Percentiles rank a stretch among this genome's conserved stretches.
phyloP scores from a whole-genome alignment of 164 flowering plant species.

The Kingdonia uniflora region DNA sequence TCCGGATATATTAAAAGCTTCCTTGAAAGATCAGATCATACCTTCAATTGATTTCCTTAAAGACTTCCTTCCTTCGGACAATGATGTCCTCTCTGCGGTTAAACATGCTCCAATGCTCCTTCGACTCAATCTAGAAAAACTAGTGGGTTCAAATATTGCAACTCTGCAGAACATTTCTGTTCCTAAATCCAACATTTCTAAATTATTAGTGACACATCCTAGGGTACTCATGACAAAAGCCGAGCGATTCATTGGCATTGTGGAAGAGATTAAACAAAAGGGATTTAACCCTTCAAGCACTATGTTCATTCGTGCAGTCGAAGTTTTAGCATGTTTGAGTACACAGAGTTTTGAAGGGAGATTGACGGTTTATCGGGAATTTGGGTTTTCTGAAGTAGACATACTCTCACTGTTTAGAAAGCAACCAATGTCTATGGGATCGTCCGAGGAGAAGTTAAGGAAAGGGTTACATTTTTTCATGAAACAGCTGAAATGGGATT shows the following conservation, averaged over 20 bases:
- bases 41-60: slow-evolving; percentile 1
- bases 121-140: not conserved
- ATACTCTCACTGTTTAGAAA: no score
- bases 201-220: slow-evolving; percentile 13
- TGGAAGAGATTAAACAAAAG: slow-evolving; percentile 2
- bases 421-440: not conserved
- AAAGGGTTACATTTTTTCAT: no score
- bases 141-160: slow-evolving; percentile 5
- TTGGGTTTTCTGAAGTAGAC: no score
- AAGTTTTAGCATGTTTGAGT: no score
- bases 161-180: not conserved
- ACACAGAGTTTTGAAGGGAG: not conserved
- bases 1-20: slow-evolving; percentile 6
- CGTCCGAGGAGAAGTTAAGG: no score
- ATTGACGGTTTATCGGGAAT: no score
- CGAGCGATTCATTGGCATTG: slow-evolving; percentile 4
- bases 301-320: no score
- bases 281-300: no score
- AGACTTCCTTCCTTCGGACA: not conserved
- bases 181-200: slow-evolving; percentile 4
- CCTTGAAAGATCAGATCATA: slow-evolving; percentile 12
- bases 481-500: no score
- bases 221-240: slow-evolving; percentile 8
- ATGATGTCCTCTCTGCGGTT: not conserved
- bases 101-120: slow-evolving; percentile 1